These are phyloP conservation scores for Candida tropicalis DNA, from an alignment of 1,139 yeast genomes.

Conservation along the genomic window DNA sequence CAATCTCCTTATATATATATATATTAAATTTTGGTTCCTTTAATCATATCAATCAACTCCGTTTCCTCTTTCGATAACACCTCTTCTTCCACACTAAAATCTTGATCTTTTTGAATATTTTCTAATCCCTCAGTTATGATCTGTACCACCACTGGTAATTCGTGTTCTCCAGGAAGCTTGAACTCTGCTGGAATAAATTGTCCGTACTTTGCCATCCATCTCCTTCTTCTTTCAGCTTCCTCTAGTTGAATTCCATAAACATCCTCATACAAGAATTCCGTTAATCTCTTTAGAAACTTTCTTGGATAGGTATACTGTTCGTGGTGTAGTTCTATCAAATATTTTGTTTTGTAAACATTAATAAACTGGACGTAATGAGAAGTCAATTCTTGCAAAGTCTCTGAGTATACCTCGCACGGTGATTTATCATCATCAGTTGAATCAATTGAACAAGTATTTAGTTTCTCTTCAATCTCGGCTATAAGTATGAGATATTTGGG, in stretches of 20 bases:
- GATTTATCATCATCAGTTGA: conserved; percentile 13
- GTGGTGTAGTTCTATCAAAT: conserved; percentile 42
- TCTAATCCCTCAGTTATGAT: conserved; percentile 48
- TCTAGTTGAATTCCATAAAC: conserved; percentile 35
- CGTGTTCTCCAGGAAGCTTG: conserved; percentile 41
- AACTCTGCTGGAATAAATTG: conserved; percentile 47
- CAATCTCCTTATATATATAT: background rate
- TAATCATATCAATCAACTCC: conserved; percentile 26
- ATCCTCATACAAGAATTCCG: conserved; percentile 38
- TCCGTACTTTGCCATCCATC: conserved; percentile 45
- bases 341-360: conserved; percentile 37
- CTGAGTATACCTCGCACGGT: conserved; percentile 28
- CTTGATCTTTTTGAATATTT: conserved; percentile 27
- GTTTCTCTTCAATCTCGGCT: conserved; percentile 21
- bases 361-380: conserved; percentile 43
- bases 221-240: conserved; percentile 37
- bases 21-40: conserved; percentile 7
- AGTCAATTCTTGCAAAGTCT: conserved; percentile 32
- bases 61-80: conserved; percentile 23
- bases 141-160: conserved; percentile 43
- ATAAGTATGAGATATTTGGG: conserved; percentile 28
- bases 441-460: conserved; percentile 20
- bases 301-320: conserved; percentile 45
- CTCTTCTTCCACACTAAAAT: conserved; percentile 19
- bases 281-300: conserved; percentile 33